Evolutionary conservation across 768 basidiomycete genomes (phyloP).

Genomic region (Melanogaster broomeanus): DNA sequence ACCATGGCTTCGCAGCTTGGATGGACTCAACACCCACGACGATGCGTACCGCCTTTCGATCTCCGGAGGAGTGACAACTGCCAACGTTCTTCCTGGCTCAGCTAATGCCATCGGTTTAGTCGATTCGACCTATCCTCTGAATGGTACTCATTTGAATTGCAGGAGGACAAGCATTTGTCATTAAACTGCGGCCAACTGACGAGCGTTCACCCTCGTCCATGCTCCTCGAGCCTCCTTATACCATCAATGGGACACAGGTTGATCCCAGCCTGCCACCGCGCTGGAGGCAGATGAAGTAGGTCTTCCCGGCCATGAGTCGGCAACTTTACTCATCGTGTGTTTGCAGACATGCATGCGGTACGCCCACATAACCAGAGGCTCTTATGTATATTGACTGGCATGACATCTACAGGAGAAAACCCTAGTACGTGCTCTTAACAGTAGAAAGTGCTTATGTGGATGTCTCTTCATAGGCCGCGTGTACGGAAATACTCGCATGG

Average conservation of each 20-base stretch:
- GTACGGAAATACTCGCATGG: conserved; percentile 45
- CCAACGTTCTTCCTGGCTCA: conserved; percentile 78
- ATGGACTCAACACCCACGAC: conserved; percentile 88
- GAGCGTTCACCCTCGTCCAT: conserved; percentile 79
- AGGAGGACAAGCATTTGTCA: conserved; percentile 88
- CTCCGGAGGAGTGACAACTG: conserved; percentile 87
- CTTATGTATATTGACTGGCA: neutral
- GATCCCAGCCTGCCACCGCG: conserved; percentile 46
- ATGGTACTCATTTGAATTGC: conserved; percentile 3
- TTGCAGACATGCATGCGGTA: conserved; percentile 62
- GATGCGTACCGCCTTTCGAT: conserved; percentile 71
- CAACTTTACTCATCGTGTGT: conserved; percentile 4
- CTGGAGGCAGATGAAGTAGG: conserved; percentile 84
- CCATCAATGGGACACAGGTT: conserved; percentile 47
- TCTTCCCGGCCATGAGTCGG: neutral
- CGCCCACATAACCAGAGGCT: neutral
- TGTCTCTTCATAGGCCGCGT: conserved; percentile 15
- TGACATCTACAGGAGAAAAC: conserved; percentile 44
- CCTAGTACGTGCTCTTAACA: conserved; percentile 33
- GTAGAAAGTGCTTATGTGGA: neutral
- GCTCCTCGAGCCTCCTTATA: conserved; percentile 81
- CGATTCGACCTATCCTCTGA: conserved; percentile 21
- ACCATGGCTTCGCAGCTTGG: conserved; percentile 81
- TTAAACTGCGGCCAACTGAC: conserved; percentile 79
- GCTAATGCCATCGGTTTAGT: conserved; percentile 68